Evolutionary conservation across 75 land plant genomes (phyloP), one percentile per base, ranked within the genome.

Genomic region (Picea sitchensis): DNA sequence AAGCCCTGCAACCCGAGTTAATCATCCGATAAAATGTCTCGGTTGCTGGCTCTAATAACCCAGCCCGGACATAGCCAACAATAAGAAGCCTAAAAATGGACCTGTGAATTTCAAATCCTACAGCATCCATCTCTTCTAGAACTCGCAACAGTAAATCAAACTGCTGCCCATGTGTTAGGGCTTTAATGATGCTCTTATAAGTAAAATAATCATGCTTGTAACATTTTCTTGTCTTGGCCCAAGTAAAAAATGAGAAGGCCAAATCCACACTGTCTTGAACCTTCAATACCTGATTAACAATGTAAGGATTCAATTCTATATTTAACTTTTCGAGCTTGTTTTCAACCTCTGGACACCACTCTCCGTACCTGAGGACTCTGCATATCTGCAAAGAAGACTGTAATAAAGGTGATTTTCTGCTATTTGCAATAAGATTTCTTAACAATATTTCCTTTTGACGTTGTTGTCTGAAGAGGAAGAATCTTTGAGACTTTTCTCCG

Each of bases 11-110:
- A 61, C 84, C 88, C 12, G 91, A 90, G 59, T 76, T 56, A 65
- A 82, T 79, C 96, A 95, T 91, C 80, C 90, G 87, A 58, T 90
- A 87, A 82, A 95, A 93, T 6, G 77, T 74, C 61, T 90, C 82
- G 41, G 91, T 73, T 7, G 96, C 98, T 58, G 65, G 58, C 20
- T 86, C 82, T 65, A 91, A 68, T 18, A 77, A 51, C 21, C 90
- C 92, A 2, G 82, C 62, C 57, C 80, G 83, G 0, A 90, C 86
- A 75, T 34, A 87, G 15, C 81, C 80, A 2, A 83, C 59, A 13
- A 92, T 87, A 31, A 84, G 82, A 30, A 83, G 61, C 9, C 86
- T 80, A 68, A 81, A 90, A 20, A 81, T 7, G 6, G 83, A 82
- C 58, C 89, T 84, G 41, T 79, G 80, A 15, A 75, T 54, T 54